Percentiles rank a stretch among this genome's conserved stretches.
These are phyloP conservation scores for Graphilbum ipis-grandicollis DNA, from an alignment of 2,329 filamentous ascomycete genomes.

Conservation along the genomic window DNA sequence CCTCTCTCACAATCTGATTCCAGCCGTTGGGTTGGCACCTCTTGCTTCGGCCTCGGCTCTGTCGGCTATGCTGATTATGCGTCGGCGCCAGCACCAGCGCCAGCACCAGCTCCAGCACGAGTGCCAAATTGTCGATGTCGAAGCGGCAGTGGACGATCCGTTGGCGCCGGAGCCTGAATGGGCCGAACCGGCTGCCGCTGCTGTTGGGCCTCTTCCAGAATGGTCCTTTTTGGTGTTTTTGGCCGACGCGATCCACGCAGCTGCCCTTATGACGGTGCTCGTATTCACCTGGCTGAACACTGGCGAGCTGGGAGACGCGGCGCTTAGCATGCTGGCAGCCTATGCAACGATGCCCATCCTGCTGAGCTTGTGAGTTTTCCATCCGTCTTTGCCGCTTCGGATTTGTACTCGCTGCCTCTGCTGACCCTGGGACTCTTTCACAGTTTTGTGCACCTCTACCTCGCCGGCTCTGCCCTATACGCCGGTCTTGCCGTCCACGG, in stretches of 20 bases:
- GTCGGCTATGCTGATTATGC: not conserved
- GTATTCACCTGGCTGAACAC: not conserved
- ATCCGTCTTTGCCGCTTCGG: not conserved
- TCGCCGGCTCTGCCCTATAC: not conserved
- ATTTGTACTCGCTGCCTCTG: not conserved
- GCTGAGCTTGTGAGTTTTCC: not conserved
- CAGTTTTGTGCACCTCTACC: not conserved
- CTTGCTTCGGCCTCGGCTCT: not conserved
- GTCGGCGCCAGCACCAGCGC: not conserved
- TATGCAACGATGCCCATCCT: not conserved
- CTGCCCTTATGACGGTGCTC: not conserved
- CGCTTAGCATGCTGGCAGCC: not conserved
- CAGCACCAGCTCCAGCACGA: not conserved
- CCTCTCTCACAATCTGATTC: not conserved
- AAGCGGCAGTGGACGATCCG: too few relatives aligned
- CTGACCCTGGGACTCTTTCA: too few relatives aligned
- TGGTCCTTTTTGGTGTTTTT: not conserved
- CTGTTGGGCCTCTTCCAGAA: not conserved
- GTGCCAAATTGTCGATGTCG: too few relatives aligned
- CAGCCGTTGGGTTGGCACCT: not conserved
- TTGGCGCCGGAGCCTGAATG: too few relatives aligned
- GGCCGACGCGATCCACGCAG: not conserved
- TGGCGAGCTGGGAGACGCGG: not conserved
- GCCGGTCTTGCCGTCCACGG: not conserved
- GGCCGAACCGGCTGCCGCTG: too few relatives aligned